phyloP scores from a whole-genome alignment of 2,329 filamentous ascomycete genomes.

The Pseudopithomyces maydicus region DNA sequence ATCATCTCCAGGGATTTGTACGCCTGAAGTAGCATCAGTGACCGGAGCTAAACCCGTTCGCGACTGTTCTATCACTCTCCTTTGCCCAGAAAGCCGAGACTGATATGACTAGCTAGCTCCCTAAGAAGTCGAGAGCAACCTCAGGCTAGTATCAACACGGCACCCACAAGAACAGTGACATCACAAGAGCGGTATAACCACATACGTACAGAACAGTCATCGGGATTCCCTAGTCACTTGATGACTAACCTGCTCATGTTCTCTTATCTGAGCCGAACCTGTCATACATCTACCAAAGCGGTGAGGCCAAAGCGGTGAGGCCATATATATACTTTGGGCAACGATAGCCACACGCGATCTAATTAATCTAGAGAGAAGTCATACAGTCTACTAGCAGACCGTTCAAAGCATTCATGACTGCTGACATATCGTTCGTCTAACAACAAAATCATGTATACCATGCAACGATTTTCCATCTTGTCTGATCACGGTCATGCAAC shows the following conservation, averaged over 20 bases:
- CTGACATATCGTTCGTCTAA: too few relatives aligned
- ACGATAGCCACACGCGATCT: too few relatives aligned
- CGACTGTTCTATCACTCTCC: not conserved
- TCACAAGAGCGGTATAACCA: slow-evolving; percentile 4
- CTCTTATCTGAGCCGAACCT: too few relatives aligned
- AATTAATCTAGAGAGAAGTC: too few relatives aligned
- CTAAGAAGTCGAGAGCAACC: not conserved
- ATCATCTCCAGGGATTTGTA: not conserved
- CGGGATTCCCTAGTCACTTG: not conserved
- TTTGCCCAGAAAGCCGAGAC: not conserved
- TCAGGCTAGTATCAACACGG: not conserved
- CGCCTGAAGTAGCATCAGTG: not conserved
- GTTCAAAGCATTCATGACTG: too few relatives aligned
- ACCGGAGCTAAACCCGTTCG: not conserved
- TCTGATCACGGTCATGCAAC: too few relatives aligned
- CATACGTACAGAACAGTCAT: not conserved
- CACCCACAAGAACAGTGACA: not conserved
- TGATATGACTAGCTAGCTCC: not conserved
- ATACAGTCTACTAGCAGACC: too few relatives aligned
- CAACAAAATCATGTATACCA: too few relatives aligned
- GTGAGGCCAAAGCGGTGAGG: not conserved
- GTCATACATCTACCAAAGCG: not conserved
- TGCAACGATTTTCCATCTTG: too few relatives aligned
- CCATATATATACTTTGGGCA: too few relatives aligned
- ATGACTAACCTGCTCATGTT: not conserved